phyloP scores from a whole-genome alignment of 108 stramenopile species.

The Cyclotella kingstonii region DNA sequence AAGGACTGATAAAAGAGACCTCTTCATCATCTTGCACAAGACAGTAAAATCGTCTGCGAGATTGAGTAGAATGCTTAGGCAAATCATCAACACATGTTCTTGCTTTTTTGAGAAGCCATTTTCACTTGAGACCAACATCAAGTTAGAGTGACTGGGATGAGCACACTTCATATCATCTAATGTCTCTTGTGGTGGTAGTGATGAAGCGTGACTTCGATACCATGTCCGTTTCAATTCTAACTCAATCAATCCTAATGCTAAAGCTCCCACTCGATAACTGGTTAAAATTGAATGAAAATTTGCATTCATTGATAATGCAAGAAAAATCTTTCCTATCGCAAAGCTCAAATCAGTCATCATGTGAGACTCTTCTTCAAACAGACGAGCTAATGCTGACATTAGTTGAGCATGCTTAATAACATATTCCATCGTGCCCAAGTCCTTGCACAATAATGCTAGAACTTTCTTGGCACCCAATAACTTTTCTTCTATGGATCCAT shows the following conservation, averaged over 20 bases:
- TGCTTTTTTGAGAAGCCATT: slow-evolving; percentile 13
- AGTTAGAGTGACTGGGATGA: not conserved
- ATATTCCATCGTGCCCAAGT: not conserved
- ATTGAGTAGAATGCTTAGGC: slow-evolving; percentile 21
- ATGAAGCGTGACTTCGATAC: not conserved
- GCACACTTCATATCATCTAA: not conserved
- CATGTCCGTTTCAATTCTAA: slow-evolving; percentile 28
- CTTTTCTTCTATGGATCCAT: slow-evolving; percentile 21
- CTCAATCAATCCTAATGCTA: slow-evolving; percentile 21
- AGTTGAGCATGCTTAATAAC: slow-evolving; percentile 23
- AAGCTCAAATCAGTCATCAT: slow-evolving; percentile 23
- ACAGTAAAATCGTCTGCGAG: slow-evolving; percentile 22
- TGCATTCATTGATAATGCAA: slow-evolving; percentile 13
- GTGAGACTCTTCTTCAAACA: slow-evolving; percentile 19
- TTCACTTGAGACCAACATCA: not conserved
- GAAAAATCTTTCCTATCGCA: slow-evolving; percentile 26
- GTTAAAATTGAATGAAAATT: slow-evolving; percentile 20
- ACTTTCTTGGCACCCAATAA: not conserved
- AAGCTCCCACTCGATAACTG: slow-evolving; percentile 29
- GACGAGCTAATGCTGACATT: slow-evolving; percentile 30
- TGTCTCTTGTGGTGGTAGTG: not conserved
- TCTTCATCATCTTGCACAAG: slow-evolving; percentile 34
- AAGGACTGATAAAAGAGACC: slow-evolving; percentile 12
- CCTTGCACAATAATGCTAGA: slow-evolving; percentile 2
- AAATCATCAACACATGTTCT: slow-evolving; percentile 24